Base-by-base conservation (phyloP, 192 early-diverging fungal species). In the Coemansia sp. region DNA sequence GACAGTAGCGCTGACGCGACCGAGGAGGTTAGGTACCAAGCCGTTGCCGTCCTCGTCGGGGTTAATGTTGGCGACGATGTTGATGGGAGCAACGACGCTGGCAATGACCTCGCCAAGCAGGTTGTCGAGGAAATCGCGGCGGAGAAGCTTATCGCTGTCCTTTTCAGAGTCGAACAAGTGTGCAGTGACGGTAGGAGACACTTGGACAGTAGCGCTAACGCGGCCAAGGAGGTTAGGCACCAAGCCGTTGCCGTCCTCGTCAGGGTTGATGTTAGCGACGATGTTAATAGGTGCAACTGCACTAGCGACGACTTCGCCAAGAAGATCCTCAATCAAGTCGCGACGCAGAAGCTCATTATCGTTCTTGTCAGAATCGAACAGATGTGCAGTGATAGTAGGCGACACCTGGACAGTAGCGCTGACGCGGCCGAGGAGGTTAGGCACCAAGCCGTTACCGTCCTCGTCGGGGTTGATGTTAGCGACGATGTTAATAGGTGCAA, bases 401-500 rank as follows among this genome's bases (percentile, higher is more conserved):
- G 70, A 66, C n/a, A 59, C 67, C 61, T 69, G 60, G 22, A 69
- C 61, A 5, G 67, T 62, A 5, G 70, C 70, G 22, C 71, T 73
- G 49, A 73, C 71, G 9, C 65, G 65, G 11, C 71, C 71, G 5
- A 74, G 73, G n/a, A 75, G 63, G 60, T 75, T 75, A 13, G 73
- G 73, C 8, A 75, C 20, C 9, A 75, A 25, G 9, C 72, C 72
- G n/a, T 74, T 58, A 56, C 73, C 73, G 23, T 75, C 60, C 61
- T 75, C 74, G n/a, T 76, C 65, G 2, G 67, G 67, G 48, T 75
- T 66, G 61, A 70, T 70, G 59, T 70, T 70, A 41, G 67, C 69
- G 23, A 63, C 63, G n/a, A 74, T 60, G 61, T 67, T 73, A 13
- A 73, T 1, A 15, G 71, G 71, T 2, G 71, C 71, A 23, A 67